Percentiles rank a stretch among this genome's conserved stretches.
Conservation (phyloP, 2,329 filamentous ascomycete species). For the Fusarium falciforme region DNA sequence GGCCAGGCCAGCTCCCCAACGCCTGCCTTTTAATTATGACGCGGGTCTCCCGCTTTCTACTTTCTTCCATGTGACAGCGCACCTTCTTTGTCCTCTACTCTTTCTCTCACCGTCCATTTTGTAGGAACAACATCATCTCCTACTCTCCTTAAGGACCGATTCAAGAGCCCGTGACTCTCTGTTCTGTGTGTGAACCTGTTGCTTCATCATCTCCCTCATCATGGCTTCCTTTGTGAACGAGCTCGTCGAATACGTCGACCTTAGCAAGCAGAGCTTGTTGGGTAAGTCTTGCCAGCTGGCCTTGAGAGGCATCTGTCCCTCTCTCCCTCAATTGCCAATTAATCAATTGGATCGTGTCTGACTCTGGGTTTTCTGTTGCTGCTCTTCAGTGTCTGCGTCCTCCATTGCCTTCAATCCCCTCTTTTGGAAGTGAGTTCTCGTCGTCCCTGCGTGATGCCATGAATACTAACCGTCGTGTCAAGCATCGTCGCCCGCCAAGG, state of each 20-base stretch:
- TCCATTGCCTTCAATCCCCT: slow-evolving; percentile 95
- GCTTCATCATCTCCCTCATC: slow-evolving; percentile 28
- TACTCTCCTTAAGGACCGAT: background rate
- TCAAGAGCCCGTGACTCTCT: slow-evolving; percentile 16
- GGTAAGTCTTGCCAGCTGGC: slow-evolving; percentile 60
- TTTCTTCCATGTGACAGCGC: slow-evolving; percentile 37
- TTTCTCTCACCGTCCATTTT: slow-evolving; percentile 3
- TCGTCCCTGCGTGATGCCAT: slow-evolving; percentile 3
- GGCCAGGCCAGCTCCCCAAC: slow-evolving; percentile 1
- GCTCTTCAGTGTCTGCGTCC: slow-evolving; percentile 77
- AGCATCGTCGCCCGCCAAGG: slow-evolving; percentile 88
- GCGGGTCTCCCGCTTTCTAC: slow-evolving; percentile 32
- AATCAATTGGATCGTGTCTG: slow-evolving; percentile 18
- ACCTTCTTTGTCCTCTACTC: background rate
- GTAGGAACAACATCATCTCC: background rate
- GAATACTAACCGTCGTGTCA: slow-evolving; percentile 48
- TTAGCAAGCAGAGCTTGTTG: slow-evolving; percentile 73
- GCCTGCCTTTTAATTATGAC: slow-evolving; percentile 24
- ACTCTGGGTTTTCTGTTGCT: slow-evolving; percentile 14
- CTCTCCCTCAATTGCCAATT: slow-evolving; percentile 1
- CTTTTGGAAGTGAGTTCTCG: slow-evolving; percentile 93
- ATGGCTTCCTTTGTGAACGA: slow-evolving; percentile 57
- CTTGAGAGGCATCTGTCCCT: background rate
- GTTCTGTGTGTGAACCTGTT: slow-evolving; percentile 25
- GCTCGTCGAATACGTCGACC: slow-evolving; percentile 74